Base-by-base conservation (phyloP, 768 basidiomycete species). In the Hericium erinaceus region DNA sequence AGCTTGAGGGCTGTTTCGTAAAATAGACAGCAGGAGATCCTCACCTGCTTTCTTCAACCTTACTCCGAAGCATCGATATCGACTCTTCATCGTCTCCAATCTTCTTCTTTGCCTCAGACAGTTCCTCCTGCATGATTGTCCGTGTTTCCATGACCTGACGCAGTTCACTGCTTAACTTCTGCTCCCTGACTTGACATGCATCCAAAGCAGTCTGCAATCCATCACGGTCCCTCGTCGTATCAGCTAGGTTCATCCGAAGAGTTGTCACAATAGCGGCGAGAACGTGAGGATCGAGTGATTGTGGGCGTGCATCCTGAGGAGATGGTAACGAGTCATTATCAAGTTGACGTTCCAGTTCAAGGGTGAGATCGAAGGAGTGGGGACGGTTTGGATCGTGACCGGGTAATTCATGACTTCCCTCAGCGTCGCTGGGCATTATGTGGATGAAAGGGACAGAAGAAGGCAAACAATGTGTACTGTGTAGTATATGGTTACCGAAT, bases 21-120 rank as follows among this genome's bases (percentile, higher is more conserved):
- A 39, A 15, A 53, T 39, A 15, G 38, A 53, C 22, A 12, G 15
- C 44, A 53, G 37, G 57, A 24, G 20, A 12, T 15, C 66, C 80
- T 20, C 64, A 88, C 89, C 90, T 80, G 76, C 88, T 90, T 70
- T 92, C 90, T 64, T 92, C 90, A 3, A 92, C 88, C 68, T 92
- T 92, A n/a, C 81, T 76, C 39, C 91, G 80, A 52, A 93, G 73
- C 69, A 92, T 72, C 2, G 74, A 70, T 51, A 93, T 88, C 39
- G 87, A 84, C 59, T 91, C 84, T 65, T 89, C 88, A 56, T 90
- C 85, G 50, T 92, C 89, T 58, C 76, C 80, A 51, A 57, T 64
- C 60, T 69, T 74, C 53, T 64, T 63, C 10, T 66, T 65, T 16
- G 64, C 63, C 6, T 58, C 58, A 18, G 58, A 66, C 39, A 64